phyloP scores from a whole-genome alignment of 345 rosid species.

The Lenwebbia sp. region DNA sequence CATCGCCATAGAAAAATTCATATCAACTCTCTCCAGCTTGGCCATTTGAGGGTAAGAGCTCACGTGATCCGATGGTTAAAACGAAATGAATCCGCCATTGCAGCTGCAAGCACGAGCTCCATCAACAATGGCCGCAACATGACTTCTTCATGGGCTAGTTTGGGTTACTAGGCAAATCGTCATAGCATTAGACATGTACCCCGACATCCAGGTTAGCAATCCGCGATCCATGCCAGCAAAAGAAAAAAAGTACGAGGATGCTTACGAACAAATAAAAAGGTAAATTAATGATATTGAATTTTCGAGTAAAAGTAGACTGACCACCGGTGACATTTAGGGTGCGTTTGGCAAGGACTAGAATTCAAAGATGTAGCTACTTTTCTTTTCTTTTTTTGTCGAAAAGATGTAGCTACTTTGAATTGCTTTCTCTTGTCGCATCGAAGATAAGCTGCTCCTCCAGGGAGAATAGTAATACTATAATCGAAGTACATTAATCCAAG shows the following conservation, averaged over 20 bases:
- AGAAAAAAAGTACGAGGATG: neutral
- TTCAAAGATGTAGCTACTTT: neutral
- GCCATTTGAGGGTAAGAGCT: no score
- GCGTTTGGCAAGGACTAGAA: neutral
- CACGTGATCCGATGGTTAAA: neutral
- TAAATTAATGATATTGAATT: neutral
- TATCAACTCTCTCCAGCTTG: neutral
- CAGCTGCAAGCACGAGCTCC: neutral
- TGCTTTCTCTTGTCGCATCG: neutral
- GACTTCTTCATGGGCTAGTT: neutral
- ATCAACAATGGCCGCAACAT: neutral
- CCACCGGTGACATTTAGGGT: no score
- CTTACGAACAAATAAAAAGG: neutral
- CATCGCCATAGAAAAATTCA: neutral
- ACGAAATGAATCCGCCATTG: neutral
- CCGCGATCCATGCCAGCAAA: neutral
- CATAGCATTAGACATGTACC: neutral
- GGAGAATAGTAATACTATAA: neutral
- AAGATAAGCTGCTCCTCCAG: neutral
- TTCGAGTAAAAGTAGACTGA: neutral
- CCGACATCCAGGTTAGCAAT: neutral
- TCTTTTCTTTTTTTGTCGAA: no score
- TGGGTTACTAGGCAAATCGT: neutral
- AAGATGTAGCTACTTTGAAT: neutral
- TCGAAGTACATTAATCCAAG: neutral